Conservation (phyloP, 306 rosid species). For the Alnus rubra region DNA sequence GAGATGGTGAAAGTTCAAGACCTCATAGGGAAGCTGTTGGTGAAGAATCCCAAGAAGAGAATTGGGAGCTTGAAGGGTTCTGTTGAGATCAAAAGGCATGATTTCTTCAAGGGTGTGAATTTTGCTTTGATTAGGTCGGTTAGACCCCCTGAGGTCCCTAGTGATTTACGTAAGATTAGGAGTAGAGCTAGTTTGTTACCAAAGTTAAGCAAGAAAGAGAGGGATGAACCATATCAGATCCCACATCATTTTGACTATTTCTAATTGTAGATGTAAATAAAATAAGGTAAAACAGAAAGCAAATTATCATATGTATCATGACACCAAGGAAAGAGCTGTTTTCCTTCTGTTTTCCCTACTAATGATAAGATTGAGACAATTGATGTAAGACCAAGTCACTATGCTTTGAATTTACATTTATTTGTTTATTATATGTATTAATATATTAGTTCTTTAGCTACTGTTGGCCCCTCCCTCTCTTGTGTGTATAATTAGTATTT, state of each 20-base stretch:
- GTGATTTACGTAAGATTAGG: constrained; percentile 46
- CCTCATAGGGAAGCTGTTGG: constrained; percentile 69
- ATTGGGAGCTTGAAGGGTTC: constrained; percentile 83
- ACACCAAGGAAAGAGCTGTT: constrained; percentile 14
- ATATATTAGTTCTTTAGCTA: constrained; percentile 22
- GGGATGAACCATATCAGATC: constrained; percentile 80
- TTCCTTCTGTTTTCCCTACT: constrained; percentile 29
- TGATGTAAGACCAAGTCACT: constrained; percentile 36
- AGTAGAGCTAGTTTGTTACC: constrained; percentile 55
- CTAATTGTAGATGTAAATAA: constrained; percentile 42
- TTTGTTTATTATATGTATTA: constrained; percentile 28
- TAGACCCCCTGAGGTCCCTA: constrained; percentile 79
- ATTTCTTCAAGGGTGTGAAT: constrained; percentile 80
- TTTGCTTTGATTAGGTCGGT: constrained; percentile 93
- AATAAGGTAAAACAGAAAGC: constrained; percentile 29
- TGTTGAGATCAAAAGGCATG: constrained; percentile 90
- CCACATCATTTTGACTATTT: constrained; percentile 74
- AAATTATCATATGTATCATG: constrained; percentile 17
- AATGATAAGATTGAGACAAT: constrained; percentile 37
- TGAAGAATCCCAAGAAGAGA: constrained; percentile 94
- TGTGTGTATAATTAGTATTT: constrained; percentile 30
- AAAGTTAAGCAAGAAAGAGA: constrained; percentile 68
- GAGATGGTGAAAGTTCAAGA: constrained; percentile 85
- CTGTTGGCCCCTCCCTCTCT: not conserved
- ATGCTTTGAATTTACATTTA: constrained; percentile 43